Evolutionary conservation across 371 early-diverging fungal genomes (phyloP).

Genomic region (Pancytospora epiphaga): DNA sequence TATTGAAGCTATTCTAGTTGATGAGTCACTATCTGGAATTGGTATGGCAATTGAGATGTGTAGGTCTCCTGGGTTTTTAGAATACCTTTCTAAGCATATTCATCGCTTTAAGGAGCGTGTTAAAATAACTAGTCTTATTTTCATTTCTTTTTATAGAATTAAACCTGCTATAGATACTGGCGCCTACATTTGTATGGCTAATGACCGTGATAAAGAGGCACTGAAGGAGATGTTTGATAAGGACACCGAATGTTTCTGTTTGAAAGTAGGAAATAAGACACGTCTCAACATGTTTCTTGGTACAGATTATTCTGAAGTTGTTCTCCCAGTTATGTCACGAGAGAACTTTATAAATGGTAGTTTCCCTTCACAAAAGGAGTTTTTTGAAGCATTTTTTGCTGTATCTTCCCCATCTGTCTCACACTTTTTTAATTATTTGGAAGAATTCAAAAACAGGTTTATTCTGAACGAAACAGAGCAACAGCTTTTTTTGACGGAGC

Average conservation of each 20-base stretch:
- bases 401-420: conserved; percentile 35
- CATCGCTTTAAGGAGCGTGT: background rate
- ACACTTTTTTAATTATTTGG: conserved; percentile 45
- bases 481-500: conserved; percentile 18
- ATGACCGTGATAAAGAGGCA: background rate
- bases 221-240: background rate
- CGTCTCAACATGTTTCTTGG: background rate
- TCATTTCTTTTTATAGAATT: background rate
- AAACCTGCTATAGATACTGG: background rate
- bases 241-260: background rate
- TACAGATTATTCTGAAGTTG: background rate
- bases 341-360: background rate
- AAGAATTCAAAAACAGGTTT: conserved; percentile 36
- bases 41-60: background rate
- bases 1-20: background rate
- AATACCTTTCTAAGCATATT: background rate
- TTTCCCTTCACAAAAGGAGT: background rate
- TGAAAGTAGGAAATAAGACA: background rate
- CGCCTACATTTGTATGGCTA: background rate
- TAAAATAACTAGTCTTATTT: background rate
- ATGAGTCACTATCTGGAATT: background rate
- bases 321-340: background rate
- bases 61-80: background rate
- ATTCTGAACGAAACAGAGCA: conserved; percentile 27
- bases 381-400: conserved; percentile 15